phyloP scores from a whole-genome alignment of 305 asterid species.

The Fraxinus xanthoxyloides region DNA sequence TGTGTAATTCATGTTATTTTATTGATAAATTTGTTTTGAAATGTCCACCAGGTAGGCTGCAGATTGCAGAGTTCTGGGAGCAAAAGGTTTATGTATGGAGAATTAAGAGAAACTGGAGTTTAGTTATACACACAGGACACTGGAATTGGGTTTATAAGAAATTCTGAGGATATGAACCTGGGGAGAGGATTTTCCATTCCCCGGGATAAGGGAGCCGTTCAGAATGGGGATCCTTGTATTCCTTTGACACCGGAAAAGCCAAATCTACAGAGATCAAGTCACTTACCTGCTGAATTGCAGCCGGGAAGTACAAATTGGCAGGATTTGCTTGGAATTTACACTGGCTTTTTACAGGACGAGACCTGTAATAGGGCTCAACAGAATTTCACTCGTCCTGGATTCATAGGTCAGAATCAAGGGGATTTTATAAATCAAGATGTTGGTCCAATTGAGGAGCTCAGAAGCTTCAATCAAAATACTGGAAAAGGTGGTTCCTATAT shows the following conservation, averaged over 20 bases:
- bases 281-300: conserved; percentile 25
- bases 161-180: conserved; percentile 42
- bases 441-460: conserved; percentile 22
- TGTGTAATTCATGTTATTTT: background rate
- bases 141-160: conserved; percentile 12
- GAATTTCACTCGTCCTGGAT: conserved; percentile 20
- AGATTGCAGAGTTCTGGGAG: background rate
- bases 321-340: conserved; percentile 48
- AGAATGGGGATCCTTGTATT: conserved; percentile 44
- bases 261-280: conserved; percentile 27
- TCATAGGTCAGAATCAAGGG: background rate
- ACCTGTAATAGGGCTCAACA: conserved; percentile 22
- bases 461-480: conserved; percentile 19
- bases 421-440: conserved; percentile 19
- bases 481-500: background rate
- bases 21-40: background rate
- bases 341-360: conserved; percentile 34
- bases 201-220: conserved; percentile 35
- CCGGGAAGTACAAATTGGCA: conserved; percentile 37
- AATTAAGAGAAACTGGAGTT: conserved; percentile 1
- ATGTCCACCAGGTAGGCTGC: conserved; percentile 3
- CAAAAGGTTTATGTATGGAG: background rate
- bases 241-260: conserved; percentile 49
- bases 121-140: background rate
- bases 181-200: conserved; percentile 51